These are phyloP conservation scores for Viola odorata DNA, from an alignment of 345 rosid genomes.

Conservation along the genomic window DNA sequence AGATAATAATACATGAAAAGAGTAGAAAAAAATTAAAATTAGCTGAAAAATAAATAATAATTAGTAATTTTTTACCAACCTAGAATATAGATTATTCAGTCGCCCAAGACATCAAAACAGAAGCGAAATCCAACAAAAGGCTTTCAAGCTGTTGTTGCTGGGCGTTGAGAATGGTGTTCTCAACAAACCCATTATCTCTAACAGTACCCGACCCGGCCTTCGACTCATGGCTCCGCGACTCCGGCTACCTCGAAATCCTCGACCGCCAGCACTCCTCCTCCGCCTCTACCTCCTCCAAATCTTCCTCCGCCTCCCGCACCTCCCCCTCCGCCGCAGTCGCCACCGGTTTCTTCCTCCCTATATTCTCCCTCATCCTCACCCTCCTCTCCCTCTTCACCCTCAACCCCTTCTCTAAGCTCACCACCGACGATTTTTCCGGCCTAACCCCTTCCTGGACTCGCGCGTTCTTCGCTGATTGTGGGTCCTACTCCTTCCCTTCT, in stretches of 20 bases:
- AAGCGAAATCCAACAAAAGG: too few species aligned
- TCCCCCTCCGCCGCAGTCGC: slow-evolving; percentile 30
- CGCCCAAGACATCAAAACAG: too few species aligned
- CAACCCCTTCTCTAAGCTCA: slow-evolving; percentile 84
- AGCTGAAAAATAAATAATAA: too few species aligned
- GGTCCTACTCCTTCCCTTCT: slow-evolving; percentile 76
- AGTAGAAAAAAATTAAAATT: too few species aligned
- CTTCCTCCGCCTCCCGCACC: slow-evolving; percentile 26
- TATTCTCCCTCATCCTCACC: slow-evolving; percentile 38
- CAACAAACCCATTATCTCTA: slow-evolving; percentile 59
- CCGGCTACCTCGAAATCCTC: slow-evolving; percentile 88
- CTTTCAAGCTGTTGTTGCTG: too few species aligned
- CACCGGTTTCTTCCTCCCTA: slow-evolving; percentile 37
- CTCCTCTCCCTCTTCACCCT: slow-evolving; percentile 56
- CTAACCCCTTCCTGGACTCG: slow-evolving; percentile 79
- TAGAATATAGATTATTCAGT: too few species aligned
- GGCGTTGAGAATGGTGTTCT: slow-evolving; percentile 27
- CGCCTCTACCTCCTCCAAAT: slow-evolving; percentile 15
- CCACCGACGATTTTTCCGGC: slow-evolving; percentile 67
- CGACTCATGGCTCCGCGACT: slow-evolving; percentile 92
- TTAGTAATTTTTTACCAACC: too few species aligned
- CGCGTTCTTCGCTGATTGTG: slow-evolving; percentile 57
- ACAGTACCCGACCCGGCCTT: slow-evolving; percentile 73
- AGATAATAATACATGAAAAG: too few species aligned
- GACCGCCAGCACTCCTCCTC: slow-evolving; percentile 48